Evolutionary conservation across 83 land plant genomes (phyloP).

Genomic region (Thuja plicata): DNA sequence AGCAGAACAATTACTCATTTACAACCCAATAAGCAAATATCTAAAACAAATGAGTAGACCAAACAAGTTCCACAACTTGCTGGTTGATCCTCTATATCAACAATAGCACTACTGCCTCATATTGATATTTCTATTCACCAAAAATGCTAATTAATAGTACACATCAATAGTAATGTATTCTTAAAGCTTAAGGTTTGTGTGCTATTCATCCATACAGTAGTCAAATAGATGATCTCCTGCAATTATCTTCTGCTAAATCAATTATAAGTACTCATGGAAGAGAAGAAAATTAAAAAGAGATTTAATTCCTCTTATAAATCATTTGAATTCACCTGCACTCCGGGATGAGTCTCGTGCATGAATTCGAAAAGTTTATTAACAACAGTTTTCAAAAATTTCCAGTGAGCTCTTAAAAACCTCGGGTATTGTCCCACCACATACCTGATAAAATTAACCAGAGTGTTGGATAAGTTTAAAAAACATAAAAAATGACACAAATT

Average conservation of each 20-base stretch:
- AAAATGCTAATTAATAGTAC: not conserved
- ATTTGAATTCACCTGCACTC: slow-evolving; percentile 78
- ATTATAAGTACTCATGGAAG: not conserved
- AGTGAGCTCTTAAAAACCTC: slow-evolving; percentile 89
- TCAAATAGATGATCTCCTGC: not conserved
- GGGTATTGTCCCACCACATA: slow-evolving; percentile 99
- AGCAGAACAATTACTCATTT: no score
- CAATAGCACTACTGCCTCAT: not conserved
- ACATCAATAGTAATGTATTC: not conserved
- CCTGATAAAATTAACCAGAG: slow-evolving; percentile 38
- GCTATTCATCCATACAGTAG: not conserved
- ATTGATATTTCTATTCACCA: not conserved
- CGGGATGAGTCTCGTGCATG: slow-evolving; percentile 99
- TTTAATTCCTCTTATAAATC: not conserved
- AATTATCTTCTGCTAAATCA: not conserved
- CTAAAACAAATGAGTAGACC: not conserved
- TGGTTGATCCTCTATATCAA: not conserved
- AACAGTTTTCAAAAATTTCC: slow-evolving; percentile 97
- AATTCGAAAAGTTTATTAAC: slow-evolving; percentile 99
- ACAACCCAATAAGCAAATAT: not conserved
- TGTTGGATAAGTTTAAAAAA: not conserved
- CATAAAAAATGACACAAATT: not conserved
- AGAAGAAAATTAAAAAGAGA: not conserved
- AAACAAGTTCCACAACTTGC: not conserved
- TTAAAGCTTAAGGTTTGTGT: not conserved